Evolutionary conservation across 2,329 filamentous ascomycete species (phyloP), one percentile per base, ranked within the genome.

Genomic region (Grosmannia clavigera): DNA sequence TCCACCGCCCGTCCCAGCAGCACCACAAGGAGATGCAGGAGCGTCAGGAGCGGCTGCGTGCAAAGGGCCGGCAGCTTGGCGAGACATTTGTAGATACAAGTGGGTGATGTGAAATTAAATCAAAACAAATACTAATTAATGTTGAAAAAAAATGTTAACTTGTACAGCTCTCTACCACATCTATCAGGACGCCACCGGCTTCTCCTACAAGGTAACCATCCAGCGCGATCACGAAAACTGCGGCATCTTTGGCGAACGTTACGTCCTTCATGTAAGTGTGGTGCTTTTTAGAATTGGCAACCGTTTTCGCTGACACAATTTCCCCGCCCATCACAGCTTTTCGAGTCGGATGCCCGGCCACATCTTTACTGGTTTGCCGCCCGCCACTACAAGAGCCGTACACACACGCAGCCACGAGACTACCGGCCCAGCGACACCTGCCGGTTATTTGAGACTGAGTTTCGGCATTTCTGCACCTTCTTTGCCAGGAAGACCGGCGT

Each of bases 131-230:
- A 22, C 22, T 22, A 22, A 22, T 22, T 22, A 22, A 22, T 22
- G 22, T 22, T 22, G 22, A 22, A 22, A 22, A 22, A 46, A 6
- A 46, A 9, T 46, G 5, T 4, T 46, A n/a, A 46, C 43, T 7
- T 46, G 4, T 7, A 12, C 61, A 86, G 84, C 76, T 40, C 73
- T 82, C n/a, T 82, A 84, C 67, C 83, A 83, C 62, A 70, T 88
- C 62, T 90, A 87, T 70, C 72, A 71, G 22, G 88, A 94, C 68
- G 60, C 66, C 3, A 79, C 78, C 0, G 80, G 78, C 55, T 88
- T 90, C 68, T 70, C 74, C 4, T 90, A 90, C 71, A 77, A 84
- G 59, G 72, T 88, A 61, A 76, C 77, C 0, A 72, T 94, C 16
- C 77, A 78, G 3, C 81, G 86, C 67, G 68, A 80, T 71, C 70